A percentile compares a stretch with the other conserved stretches of the same genome.
phyloP scores from a whole-genome alignment of 192 early-diverging fungal genomes.

The Allomyces macrogynus region DNA sequence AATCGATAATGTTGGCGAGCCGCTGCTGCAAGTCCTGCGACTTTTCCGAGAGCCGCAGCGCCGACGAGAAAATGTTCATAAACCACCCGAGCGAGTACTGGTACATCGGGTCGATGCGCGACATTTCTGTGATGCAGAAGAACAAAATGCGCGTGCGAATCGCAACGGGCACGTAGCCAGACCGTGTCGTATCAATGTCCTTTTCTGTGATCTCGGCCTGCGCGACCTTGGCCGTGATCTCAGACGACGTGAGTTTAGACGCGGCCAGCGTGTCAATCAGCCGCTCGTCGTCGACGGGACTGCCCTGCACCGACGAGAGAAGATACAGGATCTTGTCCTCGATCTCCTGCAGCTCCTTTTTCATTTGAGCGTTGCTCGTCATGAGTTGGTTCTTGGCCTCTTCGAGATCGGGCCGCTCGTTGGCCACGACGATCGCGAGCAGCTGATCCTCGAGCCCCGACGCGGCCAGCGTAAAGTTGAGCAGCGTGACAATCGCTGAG shows the following conservation, averaged over 20 bases:
- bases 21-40: constrained; percentile 47
- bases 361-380: constrained; percentile 90
- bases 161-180: constrained; percentile 74
- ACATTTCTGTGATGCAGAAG: constrained; percentile 90
- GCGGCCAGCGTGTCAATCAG: constrained; percentile 86
- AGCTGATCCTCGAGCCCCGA: constrained; percentile 93
- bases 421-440: constrained; percentile 80
- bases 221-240: constrained; percentile 74
- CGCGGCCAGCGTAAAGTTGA: constrained; percentile 96
- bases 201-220: constrained; percentile 89
- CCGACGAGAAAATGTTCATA: constrained; percentile 67
- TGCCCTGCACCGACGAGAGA: constrained; percentile 81
- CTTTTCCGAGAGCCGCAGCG: constrained; percentile 41
- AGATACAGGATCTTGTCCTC: constrained; percentile 84
- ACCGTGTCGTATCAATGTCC: constrained; percentile 79
- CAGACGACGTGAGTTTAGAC: constrained; percentile 85
- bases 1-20: constrained; percentile 48
- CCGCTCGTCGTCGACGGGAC: constrained; percentile 90
- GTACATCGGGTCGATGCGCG: constrained; percentile 78
- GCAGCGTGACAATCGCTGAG: constrained; percentile 89
- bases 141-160: constrained; percentile 76
- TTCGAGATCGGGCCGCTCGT: constrained; percentile 90
- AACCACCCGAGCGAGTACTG: constrained; percentile 97
- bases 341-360: constrained; percentile 69
- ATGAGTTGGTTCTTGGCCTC: constrained; percentile 73